Conservation (phyloP, 2,329 filamentous ascomycete species). For the Cadophora gregata region DNA sequence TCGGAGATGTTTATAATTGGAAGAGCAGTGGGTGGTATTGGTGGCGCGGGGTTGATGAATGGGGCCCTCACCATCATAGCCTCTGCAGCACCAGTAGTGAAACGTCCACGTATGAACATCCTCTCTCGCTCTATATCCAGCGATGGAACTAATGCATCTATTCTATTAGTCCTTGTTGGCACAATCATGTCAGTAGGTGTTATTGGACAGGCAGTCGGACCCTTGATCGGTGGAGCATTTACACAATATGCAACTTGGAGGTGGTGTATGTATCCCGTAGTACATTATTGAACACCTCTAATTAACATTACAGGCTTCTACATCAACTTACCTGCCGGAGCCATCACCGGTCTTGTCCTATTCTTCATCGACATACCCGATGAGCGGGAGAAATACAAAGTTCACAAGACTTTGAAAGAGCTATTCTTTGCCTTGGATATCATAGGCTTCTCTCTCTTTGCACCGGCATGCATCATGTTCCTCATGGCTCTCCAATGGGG, state of each 20-base stretch:
- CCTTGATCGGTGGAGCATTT: background rate
- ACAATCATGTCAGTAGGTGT: background rate
- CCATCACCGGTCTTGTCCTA: background rate
- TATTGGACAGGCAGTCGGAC: slow-evolving; percentile 8
- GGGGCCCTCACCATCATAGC: slow-evolving; percentile 58
- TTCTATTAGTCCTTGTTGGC: background rate
- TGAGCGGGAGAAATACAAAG: background rate
- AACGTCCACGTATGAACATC: slow-evolving; percentile 23
- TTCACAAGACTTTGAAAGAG: background rate
- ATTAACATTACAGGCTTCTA: background rate
- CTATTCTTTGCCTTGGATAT: slow-evolving; percentile 40
- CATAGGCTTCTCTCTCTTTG: slow-evolving; percentile 43
- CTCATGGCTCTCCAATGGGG: slow-evolving; percentile 47
- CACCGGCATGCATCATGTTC: slow-evolving; percentile 43
- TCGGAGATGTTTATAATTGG: slow-evolving; percentile 60
- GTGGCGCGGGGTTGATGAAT: slow-evolving; percentile 57
- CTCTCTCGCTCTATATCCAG: background rate
- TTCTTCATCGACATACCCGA: background rate
- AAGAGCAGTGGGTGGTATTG: slow-evolving; percentile 58
- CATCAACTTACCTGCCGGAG: slow-evolving; percentile 3
- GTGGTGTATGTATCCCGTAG: slow-evolving; percentile 1
- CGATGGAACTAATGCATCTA: background rate
- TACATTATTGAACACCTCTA: background rate
- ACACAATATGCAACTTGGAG: slow-evolving; percentile 13
- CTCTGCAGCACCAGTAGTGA: slow-evolving; percentile 39